Evolutionary conservation across 495 filamentous ascomycete species (phyloP).

Genomic region (Lasiosphaeria ovina): DNA sequence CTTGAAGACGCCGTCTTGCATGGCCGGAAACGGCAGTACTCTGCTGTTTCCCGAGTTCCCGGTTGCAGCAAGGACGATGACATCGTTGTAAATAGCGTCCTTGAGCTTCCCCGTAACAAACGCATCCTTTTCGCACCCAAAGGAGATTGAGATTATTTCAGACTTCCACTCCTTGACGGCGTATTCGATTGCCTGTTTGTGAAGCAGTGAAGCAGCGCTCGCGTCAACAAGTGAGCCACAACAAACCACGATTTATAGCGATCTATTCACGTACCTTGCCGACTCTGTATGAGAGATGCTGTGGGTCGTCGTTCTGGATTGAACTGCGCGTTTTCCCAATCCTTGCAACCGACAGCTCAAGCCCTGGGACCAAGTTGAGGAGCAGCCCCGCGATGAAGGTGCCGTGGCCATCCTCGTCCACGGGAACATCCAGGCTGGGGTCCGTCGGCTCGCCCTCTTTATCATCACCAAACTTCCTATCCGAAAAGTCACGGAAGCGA

Average conservation of each 20-base stretch:
- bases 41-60: background rate
- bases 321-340: background rate
- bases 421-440: background rate
- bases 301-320: background rate
- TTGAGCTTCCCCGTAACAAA: background rate
- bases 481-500: background rate
- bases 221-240: too few relatives aligned
- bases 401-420: background rate
- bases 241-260: background rate
- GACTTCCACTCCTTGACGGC: background rate
- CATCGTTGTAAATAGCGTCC: background rate
- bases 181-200: background rate
- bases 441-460: background rate
- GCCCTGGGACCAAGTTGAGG: background rate
- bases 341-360: background rate
- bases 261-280: background rate
- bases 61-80: background rate
- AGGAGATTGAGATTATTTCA: background rate
- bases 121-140: background rate
- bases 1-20: background rate
- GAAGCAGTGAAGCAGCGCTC: background rate
- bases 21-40: background rate
- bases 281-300: background rate
- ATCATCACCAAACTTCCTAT: background rate
- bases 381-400: background rate